These are phyloP conservation scores for Claviceps arundinis DNA, from an alignment of 2,329 filamentous ascomycete species.

Conservation along the genomic window DNA sequence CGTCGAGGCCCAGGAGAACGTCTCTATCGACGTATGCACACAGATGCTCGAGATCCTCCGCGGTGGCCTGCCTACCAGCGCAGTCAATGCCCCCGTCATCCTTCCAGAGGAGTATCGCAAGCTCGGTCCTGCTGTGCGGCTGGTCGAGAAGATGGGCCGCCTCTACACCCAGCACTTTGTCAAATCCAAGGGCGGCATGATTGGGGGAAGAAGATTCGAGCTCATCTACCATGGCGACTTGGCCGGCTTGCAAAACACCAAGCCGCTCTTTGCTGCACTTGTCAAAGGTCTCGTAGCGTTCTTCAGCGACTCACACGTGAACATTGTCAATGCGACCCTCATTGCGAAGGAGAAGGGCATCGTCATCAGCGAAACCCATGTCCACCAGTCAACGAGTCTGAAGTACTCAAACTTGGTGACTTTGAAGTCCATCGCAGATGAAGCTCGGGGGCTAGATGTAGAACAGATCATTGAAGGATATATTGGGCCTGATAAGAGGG, in stretches of 20 bases:
- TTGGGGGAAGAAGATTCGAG: slow-evolving; percentile 57
- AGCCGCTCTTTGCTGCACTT: slow-evolving; percentile 64
- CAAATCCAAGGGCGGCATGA: slow-evolving; percentile 25
- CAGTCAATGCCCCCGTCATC: slow-evolving; percentile 72
- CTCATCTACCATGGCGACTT: slow-evolving; percentile 67
- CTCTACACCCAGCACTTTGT: slow-evolving; percentile 68
- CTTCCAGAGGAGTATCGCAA: slow-evolving; percentile 68
- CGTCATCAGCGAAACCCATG: slow-evolving; percentile 60
- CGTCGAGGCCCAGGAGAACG: slow-evolving; percentile 72
- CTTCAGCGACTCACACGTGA: slow-evolving; percentile 58
- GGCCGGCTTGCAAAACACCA: slow-evolving; percentile 57
- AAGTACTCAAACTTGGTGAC: slow-evolving; percentile 61
- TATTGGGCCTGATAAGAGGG: slow-evolving; percentile 42
- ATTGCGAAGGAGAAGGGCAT: slow-evolving; percentile 68
- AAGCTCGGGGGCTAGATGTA: slow-evolving; percentile 9
- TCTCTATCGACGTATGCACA: slow-evolving; percentile 69
- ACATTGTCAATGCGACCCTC: slow-evolving; percentile 69
- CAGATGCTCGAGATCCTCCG: slow-evolving; percentile 63
- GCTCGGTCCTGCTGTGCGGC: slow-evolving; percentile 60
- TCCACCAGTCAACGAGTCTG: slow-evolving; percentile 44
- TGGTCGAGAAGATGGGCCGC: slow-evolving; percentile 68
- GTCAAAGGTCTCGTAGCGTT: slow-evolving; percentile 62
- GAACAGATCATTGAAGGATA: slow-evolving; percentile 50
- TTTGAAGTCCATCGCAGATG: slow-evolving; percentile 38
- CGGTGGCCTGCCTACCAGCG: slow-evolving; percentile 59